Evolutionary conservation across 1,284 basidiomycete species (phyloP).

Genomic region (Athelia sp.): DNA sequence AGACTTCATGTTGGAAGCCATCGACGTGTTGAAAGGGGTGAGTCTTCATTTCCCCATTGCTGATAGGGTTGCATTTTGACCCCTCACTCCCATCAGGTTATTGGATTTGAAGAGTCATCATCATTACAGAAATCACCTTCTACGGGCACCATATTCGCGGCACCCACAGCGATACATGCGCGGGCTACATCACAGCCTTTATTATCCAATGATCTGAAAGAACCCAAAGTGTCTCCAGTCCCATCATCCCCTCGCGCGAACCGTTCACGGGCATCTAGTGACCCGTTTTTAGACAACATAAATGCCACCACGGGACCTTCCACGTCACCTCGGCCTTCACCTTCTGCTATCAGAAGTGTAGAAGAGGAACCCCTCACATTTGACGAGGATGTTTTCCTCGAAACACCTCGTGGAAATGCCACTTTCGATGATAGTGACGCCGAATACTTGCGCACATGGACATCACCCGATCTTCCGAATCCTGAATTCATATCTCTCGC

Average conservation of each 20-base stretch:
- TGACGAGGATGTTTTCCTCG: constrained; percentile 31
- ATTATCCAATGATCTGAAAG: constrained; percentile 29
- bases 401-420: constrained; percentile 13
- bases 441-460: constrained; percentile 62
- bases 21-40: constrained; percentile 78
- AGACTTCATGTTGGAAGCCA: constrained; percentile 79
- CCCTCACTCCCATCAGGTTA: constrained; percentile 34
- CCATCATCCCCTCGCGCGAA: constrained; percentile 41
- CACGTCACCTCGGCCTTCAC: constrained; percentile 48
- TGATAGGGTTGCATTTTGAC: constrained; percentile 10
- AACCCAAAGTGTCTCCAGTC: constrained; percentile 31
- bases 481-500: constrained; percentile 59
- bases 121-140: constrained; percentile 36
- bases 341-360: constrained; percentile 19
- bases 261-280: constrained; percentile 68
- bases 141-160: constrained; percentile 28
- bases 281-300: constrained; percentile 74
- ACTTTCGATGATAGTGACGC: constrained; percentile 38
- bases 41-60: constrained; percentile 24
- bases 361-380: constrained; percentile 38
- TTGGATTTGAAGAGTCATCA: constrained; percentile 61
- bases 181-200: constrained; percentile 54
- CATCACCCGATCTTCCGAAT: constrained; percentile 62
- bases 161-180: constrained; percentile 39
- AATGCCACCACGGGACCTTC: constrained; percentile 45